Conservation (phyloP, 352 stramenopile genomes). For the Phytophthora podocarpi region DNA sequence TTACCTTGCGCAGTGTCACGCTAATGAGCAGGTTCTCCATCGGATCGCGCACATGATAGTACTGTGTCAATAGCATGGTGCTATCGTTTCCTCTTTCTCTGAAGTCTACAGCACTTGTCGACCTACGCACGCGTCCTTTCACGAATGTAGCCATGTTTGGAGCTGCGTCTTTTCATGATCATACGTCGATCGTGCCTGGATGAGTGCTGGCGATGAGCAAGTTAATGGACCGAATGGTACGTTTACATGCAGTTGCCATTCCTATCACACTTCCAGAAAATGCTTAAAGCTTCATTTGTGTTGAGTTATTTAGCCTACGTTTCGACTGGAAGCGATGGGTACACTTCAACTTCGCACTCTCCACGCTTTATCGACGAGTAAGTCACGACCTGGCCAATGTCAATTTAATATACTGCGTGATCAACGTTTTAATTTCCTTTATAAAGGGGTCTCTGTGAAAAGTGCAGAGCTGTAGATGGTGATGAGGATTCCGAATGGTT, state of each 20-base stretch:
- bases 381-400: too few relatives aligned
- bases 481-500: constrained; percentile 18
- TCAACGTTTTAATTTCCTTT: too few relatives aligned
- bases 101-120: not conserved
- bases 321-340: not conserved
- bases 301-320: not conserved
- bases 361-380: constrained; percentile 7
- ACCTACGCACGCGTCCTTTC: constrained; percentile 6
- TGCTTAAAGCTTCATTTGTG: not conserved
- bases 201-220: constrained; percentile 6
- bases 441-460: not conserved
- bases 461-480: not conserved
- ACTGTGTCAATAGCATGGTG: constrained; percentile 47
- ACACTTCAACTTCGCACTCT: not conserved
- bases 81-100: not conserved
- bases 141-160: constrained; percentile 14
- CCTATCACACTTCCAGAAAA: not conserved
- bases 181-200: not conserved
- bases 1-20: constrained; percentile 69
- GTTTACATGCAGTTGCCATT: not conserved
- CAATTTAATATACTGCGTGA: too few relatives aligned
- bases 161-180: constrained; percentile 27
- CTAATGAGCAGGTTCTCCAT: constrained; percentile 71
- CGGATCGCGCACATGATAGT: constrained; percentile 77
- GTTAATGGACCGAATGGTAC: not conserved